These are phyloP conservation scores for Epipyxis sp. DNA, from an alignment of 108 stramenopile genomes.

Conservation along the genomic window DNA sequence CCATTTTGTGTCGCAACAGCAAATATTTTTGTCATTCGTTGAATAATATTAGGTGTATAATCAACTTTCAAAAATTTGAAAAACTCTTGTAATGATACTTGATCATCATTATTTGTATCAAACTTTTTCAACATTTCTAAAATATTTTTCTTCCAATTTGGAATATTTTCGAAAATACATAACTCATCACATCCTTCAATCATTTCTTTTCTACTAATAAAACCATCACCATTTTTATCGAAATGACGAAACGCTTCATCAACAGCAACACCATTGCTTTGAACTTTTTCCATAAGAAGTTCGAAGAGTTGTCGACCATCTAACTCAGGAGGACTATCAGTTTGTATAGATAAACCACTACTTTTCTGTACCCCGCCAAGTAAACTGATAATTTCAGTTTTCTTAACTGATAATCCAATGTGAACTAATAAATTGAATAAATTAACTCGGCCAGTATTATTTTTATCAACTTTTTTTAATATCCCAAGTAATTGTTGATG, in stretches of 20 bases:
- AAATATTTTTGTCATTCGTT: constrained; percentile 26
- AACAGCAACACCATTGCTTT: constrained; percentile 12
- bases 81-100: constrained; percentile 49
- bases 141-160: constrained; percentile 36
- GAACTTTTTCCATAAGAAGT: not conserved
- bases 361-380: not conserved
- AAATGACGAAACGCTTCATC: constrained; percentile 41
- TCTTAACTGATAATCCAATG: too few species aligned
- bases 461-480: not conserved
- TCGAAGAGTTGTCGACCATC: not conserved
- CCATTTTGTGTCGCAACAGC: constrained; percentile 35
- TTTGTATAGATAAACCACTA: not conserved
- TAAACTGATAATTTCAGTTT: not conserved
- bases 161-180: not conserved
- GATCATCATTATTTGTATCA: constrained; percentile 50
- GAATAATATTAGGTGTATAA: constrained; percentile 25
- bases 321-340: not conserved
- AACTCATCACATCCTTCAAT: constrained; percentile 5
- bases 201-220: constrained; percentile 25
- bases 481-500: not conserved
- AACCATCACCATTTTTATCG: constrained; percentile 37
- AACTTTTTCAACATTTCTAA: constrained; percentile 36
- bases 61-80: constrained; percentile 42
- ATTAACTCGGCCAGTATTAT: not conserved
- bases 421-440: too few species aligned